Evolutionary conservation across 2,329 filamentous ascomycete genomes (phyloP).

Genomic region (Claviceps pazoutovae): DNA sequence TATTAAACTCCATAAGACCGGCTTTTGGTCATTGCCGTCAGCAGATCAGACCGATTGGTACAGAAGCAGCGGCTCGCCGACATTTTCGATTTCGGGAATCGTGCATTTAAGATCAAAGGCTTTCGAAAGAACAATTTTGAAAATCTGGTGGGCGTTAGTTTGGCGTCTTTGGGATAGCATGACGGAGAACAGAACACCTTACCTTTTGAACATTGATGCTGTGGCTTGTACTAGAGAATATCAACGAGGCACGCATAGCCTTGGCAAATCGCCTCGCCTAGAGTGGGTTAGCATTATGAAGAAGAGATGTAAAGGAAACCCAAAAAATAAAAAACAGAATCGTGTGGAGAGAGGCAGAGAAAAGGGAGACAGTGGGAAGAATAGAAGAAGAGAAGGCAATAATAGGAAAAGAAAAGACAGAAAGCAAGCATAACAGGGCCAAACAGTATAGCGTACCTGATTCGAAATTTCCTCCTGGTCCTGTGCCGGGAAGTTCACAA

Average conservation of each 20-base stretch:
- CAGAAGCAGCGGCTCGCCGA: conserved; percentile 85
- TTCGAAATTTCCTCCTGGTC: conserved; percentile 98
- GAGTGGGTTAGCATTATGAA: background rate
- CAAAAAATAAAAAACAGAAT: too few species aligned
- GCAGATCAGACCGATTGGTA: conserved; percentile 50
- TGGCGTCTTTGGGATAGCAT: background rate
- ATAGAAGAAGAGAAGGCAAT: background rate
- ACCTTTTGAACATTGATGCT: conserved; percentile 99
- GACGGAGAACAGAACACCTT: conserved; percentile 1
- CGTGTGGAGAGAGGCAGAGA: background rate
- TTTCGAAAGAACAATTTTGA: conserved; percentile 98
- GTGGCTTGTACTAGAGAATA: conserved; percentile 97
- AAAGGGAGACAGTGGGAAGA: background rate
- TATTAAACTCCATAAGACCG: too few species aligned
- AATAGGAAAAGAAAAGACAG: background rate
- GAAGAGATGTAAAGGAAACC: background rate
- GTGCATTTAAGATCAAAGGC: conserved; percentile 98
- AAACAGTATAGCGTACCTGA: conserved; percentile 43
- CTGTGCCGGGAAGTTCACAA: conserved; percentile 94
- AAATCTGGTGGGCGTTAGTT: conserved; percentile 51
- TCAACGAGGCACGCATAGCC: conserved; percentile 93
- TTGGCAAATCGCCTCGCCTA: conserved; percentile 92
- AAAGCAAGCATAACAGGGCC: conserved; percentile 2
- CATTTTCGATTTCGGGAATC: conserved; percentile 96
- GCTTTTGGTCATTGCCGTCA: background rate